Evolutionary conservation across 208 protist genomes (phyloP).

Genomic region (Phytomonas sp.): DNA sequence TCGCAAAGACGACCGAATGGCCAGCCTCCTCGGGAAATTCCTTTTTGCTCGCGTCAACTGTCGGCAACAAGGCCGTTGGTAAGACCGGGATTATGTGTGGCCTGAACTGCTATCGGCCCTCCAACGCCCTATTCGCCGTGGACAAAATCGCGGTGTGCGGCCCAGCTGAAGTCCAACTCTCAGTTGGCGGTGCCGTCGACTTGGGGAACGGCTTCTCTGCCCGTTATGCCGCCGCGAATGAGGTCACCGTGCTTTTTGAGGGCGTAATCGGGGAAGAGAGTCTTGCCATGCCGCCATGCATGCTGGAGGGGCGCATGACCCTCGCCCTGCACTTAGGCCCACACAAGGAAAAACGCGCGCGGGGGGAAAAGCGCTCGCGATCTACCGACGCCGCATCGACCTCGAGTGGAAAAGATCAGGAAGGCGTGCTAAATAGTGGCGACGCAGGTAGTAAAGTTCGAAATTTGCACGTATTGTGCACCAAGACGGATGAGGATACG

Average conservation of each 20-base stretch:
- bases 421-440: neutral
- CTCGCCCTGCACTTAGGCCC: slow-evolving; percentile 16
- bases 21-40: slow-evolving; percentile 55
- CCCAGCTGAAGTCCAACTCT: slow-evolving; percentile 8
- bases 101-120: slow-evolving; percentile 58
- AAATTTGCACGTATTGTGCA: slow-evolving; percentile 24
- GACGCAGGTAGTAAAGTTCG: slow-evolving; percentile 20
- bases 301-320: slow-evolving; percentile 16
- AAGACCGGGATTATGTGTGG: slow-evolving; percentile 52
- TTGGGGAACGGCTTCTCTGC: slow-evolving; percentile 36
- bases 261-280: slow-evolving; percentile 16
- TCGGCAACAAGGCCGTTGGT: slow-evolving; percentile 65
- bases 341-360: slow-evolving; percentile 19
- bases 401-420: neutral
- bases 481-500: neutral
- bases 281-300: slow-evolving; percentile 16
- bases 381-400: neutral
- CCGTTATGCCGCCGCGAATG: slow-evolving; percentile 14
- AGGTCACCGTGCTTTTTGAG: slow-evolving; percentile 14
- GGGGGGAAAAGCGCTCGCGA: slow-evolving; percentile 11
- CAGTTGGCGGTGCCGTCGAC: slow-evolving; percentile 19
- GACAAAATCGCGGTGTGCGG: slow-evolving; percentile 18
- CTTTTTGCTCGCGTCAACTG: slow-evolving; percentile 49
- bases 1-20: slow-evolving; percentile 23
- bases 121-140: slow-evolving; percentile 23